Percentiles rank a stretch among this genome's conserved stretches.
These are phyloP conservation scores for Orychophragmus violaceus DNA, from an alignment of 345 rosid genomes.

Conservation along the genomic window DNA sequence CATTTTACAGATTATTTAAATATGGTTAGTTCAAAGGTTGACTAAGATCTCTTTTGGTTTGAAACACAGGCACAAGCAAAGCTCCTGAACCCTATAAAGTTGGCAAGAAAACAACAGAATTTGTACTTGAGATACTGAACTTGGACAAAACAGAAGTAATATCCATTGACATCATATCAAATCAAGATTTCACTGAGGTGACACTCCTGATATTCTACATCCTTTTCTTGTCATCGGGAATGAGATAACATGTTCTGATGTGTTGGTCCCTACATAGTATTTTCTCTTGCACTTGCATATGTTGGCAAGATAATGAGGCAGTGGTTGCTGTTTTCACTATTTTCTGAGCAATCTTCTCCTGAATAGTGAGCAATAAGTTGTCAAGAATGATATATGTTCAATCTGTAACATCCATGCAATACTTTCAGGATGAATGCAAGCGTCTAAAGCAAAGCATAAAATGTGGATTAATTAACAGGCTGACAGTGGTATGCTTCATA, in stretches of 20 bases:
- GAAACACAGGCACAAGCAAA: conserved; percentile 69
- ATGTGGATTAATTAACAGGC: conserved; percentile 76
- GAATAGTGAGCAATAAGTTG: neutral
- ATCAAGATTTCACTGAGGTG: conserved; percentile 98
- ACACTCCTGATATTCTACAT: conserved; percentile 4
- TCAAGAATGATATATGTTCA: conserved; percentile 1
- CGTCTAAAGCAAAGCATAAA: conserved; percentile 96
- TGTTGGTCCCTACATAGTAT: neutral
- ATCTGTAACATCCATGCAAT: neutral
- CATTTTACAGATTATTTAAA: neutral
- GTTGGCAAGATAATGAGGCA: neutral
- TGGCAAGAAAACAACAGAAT: conserved; percentile 71
- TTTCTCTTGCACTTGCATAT: conserved; percentile 11
- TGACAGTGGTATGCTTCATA: conserved; percentile 67
- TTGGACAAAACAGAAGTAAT: conserved; percentile 82
- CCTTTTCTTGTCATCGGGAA: neutral
- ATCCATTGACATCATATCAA: conserved; percentile 84
- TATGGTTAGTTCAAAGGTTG: neutral
- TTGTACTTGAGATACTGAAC: conserved; percentile 74
- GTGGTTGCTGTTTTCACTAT: neutral
- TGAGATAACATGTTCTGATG: neutral
- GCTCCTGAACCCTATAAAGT: conserved; percentile 77
- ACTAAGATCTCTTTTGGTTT: conserved; percentile 11
- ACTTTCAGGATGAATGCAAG: conserved; percentile 88
- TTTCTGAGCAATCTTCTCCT: neutral